Base-by-base conservation (phyloP, 2,329 filamentous ascomycete species). In the Chrysosporium queenslandicum region DNA sequence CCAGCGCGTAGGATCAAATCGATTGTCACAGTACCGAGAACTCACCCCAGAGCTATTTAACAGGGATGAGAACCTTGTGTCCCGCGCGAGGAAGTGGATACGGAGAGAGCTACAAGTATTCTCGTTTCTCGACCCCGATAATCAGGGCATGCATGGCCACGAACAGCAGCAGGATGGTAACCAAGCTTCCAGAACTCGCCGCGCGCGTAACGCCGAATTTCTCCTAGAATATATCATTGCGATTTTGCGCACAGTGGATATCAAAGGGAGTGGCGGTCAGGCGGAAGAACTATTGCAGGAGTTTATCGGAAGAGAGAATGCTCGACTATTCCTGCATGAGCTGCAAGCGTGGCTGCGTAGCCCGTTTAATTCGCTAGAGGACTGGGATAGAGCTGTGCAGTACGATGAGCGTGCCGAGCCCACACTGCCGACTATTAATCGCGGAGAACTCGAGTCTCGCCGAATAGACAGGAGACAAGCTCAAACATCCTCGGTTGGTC, bases 101-200 rank as follows among this genome's bases (percentile, higher is more conserved):
- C 79, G 89, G 0, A 79, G 91, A 40, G 91, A 97, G 64, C 72
- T 96, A 2, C 81, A 82, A 51, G 87, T 94, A 16, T 95, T 96
- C 60, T 78, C 14, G 92, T 90, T 61, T 73, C 46, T 56, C 23
- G 50, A 55, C 25, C 49, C 50, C 12, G 27, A 52, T 46, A 52
- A 18, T 37, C 30, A 57, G 27, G 58, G 58, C 14, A 53, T 60
- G 51, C 48, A 55, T 52, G 61, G 61, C 56, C 58, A 64, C 52
- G 50, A 63, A 59, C 42, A 30, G 37, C 55, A 58, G 25, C 29
- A 59, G 9, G 23, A 20, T n/a, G 16, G 61, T 60, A 30, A 53
- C 55, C 12, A 47, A 23, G n/a, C 50, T 40, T 11, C 23, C 37
- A 64, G 41, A 23, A 37, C 20, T 46, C 71, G 77, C 34, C 70